Conservation (phyloP, 768 basidiomycete species). For the Rubroboletus satanas region DNA sequence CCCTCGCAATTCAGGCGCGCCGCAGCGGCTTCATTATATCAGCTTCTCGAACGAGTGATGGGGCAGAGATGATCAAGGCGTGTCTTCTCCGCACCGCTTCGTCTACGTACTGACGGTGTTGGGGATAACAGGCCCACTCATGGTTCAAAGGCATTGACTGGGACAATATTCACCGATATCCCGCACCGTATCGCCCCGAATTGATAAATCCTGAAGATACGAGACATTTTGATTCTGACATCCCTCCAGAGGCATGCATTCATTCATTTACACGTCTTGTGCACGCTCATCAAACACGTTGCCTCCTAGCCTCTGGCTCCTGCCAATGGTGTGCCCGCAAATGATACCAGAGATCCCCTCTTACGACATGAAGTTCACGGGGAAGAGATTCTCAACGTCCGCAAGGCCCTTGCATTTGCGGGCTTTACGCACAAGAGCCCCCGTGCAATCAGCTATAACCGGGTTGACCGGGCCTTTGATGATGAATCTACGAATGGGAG, state of each 20-base stretch:
- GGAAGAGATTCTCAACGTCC: conserved; percentile 79
- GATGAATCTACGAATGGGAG: conserved; percentile 50
- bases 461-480: conserved; percentile 71
- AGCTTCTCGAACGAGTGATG: conserved; percentile 59
- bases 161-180: conserved; percentile 76
- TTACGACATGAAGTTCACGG: conserved; percentile 84
- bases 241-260: conserved; percentile 74
- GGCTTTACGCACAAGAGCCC: conserved; percentile 91
- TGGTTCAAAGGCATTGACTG: conserved; percentile 94
- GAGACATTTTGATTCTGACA: conserved; percentile 92
- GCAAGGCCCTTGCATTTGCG: conserved; percentile 88
- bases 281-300: conserved; percentile 30
- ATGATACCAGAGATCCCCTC: conserved; percentile 87
- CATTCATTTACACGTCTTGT: conserved; percentile 25
- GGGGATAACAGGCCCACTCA: conserved; percentile 59
- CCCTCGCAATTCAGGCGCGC: conserved; percentile 68
- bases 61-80: conserved; percentile 89
- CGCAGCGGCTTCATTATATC: conserved; percentile 67
- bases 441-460: conserved; percentile 69
- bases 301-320: conserved; percentile 75
- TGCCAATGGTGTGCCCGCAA: conserved; percentile 77
- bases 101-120: conserved; percentile 16
- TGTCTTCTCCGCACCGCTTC: conserved; percentile 19
- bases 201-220: conserved; percentile 83
- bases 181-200: conserved; percentile 88